phyloP scores from a whole-genome alignment of 2,329 filamentous ascomycete species.

The Onygena corvina region DNA sequence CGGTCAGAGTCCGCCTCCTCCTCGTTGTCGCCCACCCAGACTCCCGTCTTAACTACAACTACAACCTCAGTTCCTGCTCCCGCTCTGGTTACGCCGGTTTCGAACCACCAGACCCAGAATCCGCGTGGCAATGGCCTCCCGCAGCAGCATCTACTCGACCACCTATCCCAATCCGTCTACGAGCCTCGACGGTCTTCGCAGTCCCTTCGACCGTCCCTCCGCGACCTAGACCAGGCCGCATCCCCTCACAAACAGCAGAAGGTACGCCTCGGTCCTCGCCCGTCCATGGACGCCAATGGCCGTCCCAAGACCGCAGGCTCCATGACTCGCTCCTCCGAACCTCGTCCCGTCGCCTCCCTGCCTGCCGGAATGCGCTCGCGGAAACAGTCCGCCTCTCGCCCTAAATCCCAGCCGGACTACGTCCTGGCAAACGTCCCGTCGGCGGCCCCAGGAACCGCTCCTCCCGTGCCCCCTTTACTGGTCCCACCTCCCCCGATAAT shows the following conservation, averaged over 20 bases:
- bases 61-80: constrained; percentile 14
- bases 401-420: constrained; percentile 34
- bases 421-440: constrained; percentile 19
- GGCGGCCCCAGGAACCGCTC: constrained; percentile 22
- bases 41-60: constrained; percentile 1
- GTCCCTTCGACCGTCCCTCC: constrained; percentile 34
- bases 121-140: constrained; percentile 16
- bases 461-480: constrained; percentile 30
- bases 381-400: constrained; percentile 38
- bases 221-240: constrained; percentile 33
- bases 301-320: constrained; percentile 48
- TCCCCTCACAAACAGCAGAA: constrained; percentile 54
- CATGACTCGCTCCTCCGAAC: constrained; percentile 35
- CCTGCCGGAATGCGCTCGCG: constrained; percentile 64
- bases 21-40: constrained; percentile 9
- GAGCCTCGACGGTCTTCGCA: constrained; percentile 31
- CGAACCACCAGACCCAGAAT: no score
- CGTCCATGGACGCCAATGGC: constrained; percentile 52
- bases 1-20: constrained; percentile 8
- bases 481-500: constrained; percentile 28
- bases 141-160: constrained; percentile 24
- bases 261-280: constrained; percentile 77
- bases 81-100: constrained; percentile 17
- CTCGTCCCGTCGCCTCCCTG: constrained; percentile 63
- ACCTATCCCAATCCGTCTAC: constrained; percentile 25